These are phyloP conservation scores for Hanseniaspora sp. DNA, from an alignment of 1,139 yeast species.

Conservation along the genomic window DNA sequence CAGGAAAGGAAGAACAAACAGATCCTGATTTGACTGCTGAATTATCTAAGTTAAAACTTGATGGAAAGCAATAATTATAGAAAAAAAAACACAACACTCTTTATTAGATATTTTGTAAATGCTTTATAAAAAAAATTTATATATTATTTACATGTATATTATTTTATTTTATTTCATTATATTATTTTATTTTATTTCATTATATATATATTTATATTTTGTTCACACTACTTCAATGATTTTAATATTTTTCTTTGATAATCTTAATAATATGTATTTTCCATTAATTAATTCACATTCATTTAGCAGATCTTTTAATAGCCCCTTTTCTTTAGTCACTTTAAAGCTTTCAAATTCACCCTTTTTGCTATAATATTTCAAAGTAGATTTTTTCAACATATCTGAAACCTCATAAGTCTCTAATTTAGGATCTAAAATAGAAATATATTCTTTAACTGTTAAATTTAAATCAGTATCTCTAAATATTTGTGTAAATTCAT, in stretches of 20 bases:
- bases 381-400: background rate
- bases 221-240: slow-evolving; percentile 1
- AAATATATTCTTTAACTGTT: background rate
- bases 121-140: background rate
- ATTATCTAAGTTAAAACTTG: background rate
- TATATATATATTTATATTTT: background rate
- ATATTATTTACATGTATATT: background rate
- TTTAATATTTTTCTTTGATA: slow-evolving; percentile 1
- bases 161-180: too few species aligned
- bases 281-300: slow-evolving; percentile 2
- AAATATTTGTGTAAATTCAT: slow-evolving; percentile 1
- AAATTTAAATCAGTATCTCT: background rate
- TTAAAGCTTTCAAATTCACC: slow-evolving; percentile 2
- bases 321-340: background rate
- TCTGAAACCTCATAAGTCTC: background rate
- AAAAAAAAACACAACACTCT: too few species aligned
- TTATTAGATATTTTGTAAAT: too few species aligned
- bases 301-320: background rate
- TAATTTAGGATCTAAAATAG: background rate
- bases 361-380: slow-evolving; percentile 1
- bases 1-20: background rate
- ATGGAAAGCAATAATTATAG: background rate
- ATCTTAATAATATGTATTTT: background rate
- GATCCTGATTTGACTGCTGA: background rate
- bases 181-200: too few species aligned